Base-by-base conservation (phyloP, 352 stramenopile species). In the Pseudoperonospora humuli region DNA sequence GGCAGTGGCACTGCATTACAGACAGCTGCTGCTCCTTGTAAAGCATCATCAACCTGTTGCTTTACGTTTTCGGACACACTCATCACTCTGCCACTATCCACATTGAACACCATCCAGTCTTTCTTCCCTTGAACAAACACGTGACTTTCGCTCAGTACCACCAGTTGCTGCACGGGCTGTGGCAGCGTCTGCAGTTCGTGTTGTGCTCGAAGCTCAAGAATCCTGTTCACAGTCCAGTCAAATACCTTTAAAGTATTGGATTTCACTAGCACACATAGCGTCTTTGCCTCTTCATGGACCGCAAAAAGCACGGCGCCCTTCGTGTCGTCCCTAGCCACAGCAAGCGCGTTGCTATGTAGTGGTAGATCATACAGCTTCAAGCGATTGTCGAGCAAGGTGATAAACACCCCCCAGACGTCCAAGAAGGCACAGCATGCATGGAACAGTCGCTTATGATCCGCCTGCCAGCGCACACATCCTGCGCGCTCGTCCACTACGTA, bases 91-190 rank as follows among this genome's bases (percentile, higher is more conserved):
- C 76, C 76, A 50, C 60, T 86, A 47, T 88, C 69, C 18, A 86
- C 6, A 58, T 84, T 74, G 3, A 88, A 35, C 21, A 86, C 71
- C 9, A 43, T 57, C 73, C 73, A 88, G 11, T 72, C 58, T 20
- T 74, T 81, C 49, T 82, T 88, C 39, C 74, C 55, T 26, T 76
- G 55, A 14, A 88, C 29, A 24, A 86, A 73, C 29, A 66, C 59
- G 52, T 88, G 66, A 56, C 67, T 86, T 54, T 86, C 74, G 25
- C 72, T 68, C 20, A 86, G 54, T 18, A 88, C 9, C 8, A 87
- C 36, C 17, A 91, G 51, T 26, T 81, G 62, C 25, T 75, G 67
- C 8, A 84, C 64, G 0, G 65, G 68, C 13, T 75, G 43, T 19
- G 54, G 44, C 36, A 70, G 18, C 15, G 47, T 38, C 39, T 53